phyloP scores from a whole-genome alignment of 345 rosid species.

The Populus pruinosa region DNA sequence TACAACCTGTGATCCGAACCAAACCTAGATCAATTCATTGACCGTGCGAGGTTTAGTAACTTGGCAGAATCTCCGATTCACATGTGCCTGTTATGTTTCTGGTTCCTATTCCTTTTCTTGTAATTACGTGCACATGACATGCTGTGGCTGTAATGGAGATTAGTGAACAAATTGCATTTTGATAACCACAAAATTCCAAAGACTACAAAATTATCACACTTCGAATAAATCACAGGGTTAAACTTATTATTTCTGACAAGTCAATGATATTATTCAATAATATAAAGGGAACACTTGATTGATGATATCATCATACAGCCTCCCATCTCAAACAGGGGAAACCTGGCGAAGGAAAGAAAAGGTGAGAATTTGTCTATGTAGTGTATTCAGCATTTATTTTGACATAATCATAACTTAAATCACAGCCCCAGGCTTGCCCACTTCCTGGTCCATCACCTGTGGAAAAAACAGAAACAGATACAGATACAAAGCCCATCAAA shows the following conservation, averaged over 20 bases:
- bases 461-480: neutral
- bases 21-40: no score
- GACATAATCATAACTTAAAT: slow-evolving; percentile 81
- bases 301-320: no score
- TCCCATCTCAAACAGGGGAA: no score
- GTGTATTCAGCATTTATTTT: slow-evolving; percentile 89
- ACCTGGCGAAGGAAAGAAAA: neutral
- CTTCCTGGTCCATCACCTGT: slow-evolving; percentile 63
- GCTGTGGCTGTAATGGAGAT: neutral
- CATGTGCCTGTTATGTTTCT: neutral
- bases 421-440: slow-evolving; percentile 86
- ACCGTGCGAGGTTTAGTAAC: no score
- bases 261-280: no score
- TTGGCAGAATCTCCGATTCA: no score
- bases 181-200: neutral
- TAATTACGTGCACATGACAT: neutral
- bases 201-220: neutral
- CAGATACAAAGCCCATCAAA: neutral
- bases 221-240: no score
- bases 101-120: neutral
- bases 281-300: no score
- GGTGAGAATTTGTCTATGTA: slow-evolving; percentile 28
- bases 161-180: neutral
- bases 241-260: neutral
- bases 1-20: no score